Conservation (phyloP, 1,284 basidiomycete species). For the Trametes pubescens region DNA sequence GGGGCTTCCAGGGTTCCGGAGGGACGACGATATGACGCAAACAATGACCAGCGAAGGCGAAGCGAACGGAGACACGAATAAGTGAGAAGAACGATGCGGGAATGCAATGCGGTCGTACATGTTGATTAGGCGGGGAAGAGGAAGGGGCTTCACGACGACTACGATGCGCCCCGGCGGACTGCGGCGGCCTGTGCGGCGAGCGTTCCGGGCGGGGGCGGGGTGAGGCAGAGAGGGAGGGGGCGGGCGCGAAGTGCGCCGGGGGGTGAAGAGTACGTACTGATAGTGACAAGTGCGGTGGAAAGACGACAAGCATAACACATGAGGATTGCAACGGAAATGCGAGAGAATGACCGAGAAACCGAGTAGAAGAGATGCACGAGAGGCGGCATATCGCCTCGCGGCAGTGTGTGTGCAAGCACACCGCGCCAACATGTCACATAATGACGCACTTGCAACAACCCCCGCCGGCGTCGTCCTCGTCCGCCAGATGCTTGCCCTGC, state of each 20-base stretch:
- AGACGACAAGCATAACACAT: constrained; percentile 22
- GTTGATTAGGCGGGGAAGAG: constrained; percentile 19
- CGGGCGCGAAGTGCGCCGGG: constrained; percentile 4
- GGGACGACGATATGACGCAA: constrained; percentile 20
- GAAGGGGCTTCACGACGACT: constrained; percentile 10
- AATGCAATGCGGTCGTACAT: constrained; percentile 21
- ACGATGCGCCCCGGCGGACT: not conserved
- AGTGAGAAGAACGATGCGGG: constrained; percentile 14
- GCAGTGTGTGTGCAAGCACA: not conserved
- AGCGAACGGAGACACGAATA: constrained; percentile 1
- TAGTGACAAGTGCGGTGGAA: constrained; percentile 25
- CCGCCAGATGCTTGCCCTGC: constrained; percentile 19
- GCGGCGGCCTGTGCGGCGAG: constrained; percentile 4
- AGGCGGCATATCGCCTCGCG: constrained; percentile 5
- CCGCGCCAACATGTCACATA: constrained; percentile 42
- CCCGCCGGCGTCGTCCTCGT: constrained; percentile 39
- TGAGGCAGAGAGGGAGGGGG: constrained; percentile 12
- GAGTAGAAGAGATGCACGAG: not conserved
- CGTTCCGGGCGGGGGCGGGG: not conserved
- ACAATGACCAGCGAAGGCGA: constrained; percentile 21
- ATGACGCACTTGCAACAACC: constrained; percentile 50
- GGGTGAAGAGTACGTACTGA: constrained; percentile 20
- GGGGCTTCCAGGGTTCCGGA: constrained; percentile 25
- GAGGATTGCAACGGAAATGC: constrained; percentile 6
- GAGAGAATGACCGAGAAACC: not conserved